A percentile compares a stretch with the other conserved stretches of the same genome.
phyloP scores from a whole-genome alignment of 345 rosid genomes.

The Eucalyptus erythrocorys region DNA sequence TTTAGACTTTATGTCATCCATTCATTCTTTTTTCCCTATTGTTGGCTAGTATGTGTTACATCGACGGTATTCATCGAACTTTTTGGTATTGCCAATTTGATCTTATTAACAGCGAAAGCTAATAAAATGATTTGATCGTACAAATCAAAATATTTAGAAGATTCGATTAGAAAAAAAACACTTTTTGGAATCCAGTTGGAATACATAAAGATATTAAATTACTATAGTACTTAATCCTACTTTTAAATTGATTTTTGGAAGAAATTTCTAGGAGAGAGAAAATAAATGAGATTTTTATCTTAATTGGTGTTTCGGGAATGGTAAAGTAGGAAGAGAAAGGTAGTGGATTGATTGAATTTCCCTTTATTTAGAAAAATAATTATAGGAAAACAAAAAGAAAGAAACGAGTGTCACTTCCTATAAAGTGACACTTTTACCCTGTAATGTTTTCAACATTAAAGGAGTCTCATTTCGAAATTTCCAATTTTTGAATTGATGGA shows the following conservation, averaged over 20 bases:
- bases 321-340: background rate
- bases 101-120: fast-evolving
- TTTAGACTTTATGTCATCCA: background rate
- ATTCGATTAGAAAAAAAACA: background rate
- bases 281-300: background rate
- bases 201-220: background rate
- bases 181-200: background rate
- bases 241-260: background rate
- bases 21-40: background rate
- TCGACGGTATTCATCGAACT: fast-evolving
- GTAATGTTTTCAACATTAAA: background rate
- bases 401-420: background rate
- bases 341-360: background rate
- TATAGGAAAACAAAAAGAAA: background rate
- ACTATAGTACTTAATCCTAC: background rate
- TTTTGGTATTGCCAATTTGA: background rate
- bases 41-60: background rate
- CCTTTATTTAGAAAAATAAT: background rate
- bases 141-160: background rate
- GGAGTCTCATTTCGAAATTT: background rate
- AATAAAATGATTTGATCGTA: background rate
- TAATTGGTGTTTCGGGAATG: background rate
- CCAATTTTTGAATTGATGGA: background rate
- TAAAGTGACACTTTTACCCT: background rate
- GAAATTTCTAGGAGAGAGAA: background rate